These are phyloP conservation scores for Hygrocybe punicea DNA, from an alignment of 768 basidiomycete species.

Conservation along the genomic window DNA sequence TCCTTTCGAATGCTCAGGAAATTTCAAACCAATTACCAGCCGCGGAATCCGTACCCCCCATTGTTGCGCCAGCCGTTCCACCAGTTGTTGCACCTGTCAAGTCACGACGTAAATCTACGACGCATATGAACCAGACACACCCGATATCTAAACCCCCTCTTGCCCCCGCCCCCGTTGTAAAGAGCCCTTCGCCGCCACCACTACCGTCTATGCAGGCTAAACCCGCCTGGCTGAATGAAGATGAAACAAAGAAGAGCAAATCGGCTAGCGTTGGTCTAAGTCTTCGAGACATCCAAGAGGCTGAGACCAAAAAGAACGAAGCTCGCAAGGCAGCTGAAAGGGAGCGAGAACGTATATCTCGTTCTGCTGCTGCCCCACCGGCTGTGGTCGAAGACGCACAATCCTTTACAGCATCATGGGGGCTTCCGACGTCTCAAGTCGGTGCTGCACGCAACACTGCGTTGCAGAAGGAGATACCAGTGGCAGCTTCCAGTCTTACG, in stretches of 20 bases:
- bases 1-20: conserved; percentile 15
- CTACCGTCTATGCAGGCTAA: conserved; percentile 12
- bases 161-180: conserved; percentile 12
- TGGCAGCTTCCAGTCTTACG: conserved; percentile 18
- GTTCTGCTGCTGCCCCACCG: conserved; percentile 37
- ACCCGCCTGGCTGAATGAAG: conserved; percentile 63
- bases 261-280: conserved; percentile 50
- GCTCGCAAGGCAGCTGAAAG: conserved; percentile 71
- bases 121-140: conserved; percentile 16
- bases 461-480: conserved; percentile 44
- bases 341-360: conserved; percentile 61
- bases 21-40: conserved; percentile 17
- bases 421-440: conserved; percentile 78
- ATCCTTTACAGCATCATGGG: conserved; percentile 74
- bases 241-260: conserved; percentile 60
- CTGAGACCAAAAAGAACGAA: conserved; percentile 79
- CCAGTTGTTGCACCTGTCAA: conserved; percentile 7
- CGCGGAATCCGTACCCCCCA: conserved; percentile 3
- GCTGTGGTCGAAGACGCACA: conserved; percentile 54
- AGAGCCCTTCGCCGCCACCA: conserved; percentile 22
- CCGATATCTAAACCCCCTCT: conserved; percentile 15
- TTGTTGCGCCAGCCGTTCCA: neutral
- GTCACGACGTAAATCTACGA: conserved; percentile 17
- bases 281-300: conserved; percentile 92
- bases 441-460: conserved; percentile 46